Conservation (phyloP, 1,284 basidiomycete species). For the Gastroboletus turbinatus region DNA sequence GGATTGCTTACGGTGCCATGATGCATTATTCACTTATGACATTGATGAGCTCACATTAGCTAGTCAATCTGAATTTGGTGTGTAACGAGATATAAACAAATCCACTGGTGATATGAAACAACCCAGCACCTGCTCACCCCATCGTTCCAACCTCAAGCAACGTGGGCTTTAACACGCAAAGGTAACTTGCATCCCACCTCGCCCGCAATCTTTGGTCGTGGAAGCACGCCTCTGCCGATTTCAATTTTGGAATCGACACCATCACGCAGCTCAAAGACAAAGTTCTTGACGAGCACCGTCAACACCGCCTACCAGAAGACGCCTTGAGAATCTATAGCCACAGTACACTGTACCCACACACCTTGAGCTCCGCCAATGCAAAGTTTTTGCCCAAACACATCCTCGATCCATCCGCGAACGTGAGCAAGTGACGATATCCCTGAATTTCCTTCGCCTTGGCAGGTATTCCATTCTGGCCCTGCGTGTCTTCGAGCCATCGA, state of each 20-base stretch:
- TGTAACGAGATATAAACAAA: too few species aligned
- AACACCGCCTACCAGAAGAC: slow-evolving; percentile 4
- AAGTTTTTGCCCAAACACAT: slow-evolving; percentile 43
- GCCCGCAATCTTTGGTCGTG: background rate
- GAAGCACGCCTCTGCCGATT: background rate
- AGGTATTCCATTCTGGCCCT: slow-evolving; percentile 7
- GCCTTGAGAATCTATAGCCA: background rate
- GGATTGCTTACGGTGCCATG: too few species aligned
- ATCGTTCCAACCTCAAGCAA: background rate
- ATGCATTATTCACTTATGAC: too few species aligned
- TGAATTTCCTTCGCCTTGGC: slow-evolving; percentile 37
- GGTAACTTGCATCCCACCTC: background rate
- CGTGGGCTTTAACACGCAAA: background rate
- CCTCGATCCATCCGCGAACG: slow-evolving; percentile 42
- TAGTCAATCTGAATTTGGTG: too few species aligned
- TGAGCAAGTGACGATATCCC: slow-evolving; percentile 42
- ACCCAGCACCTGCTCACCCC: too few species aligned
- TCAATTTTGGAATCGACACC: slow-evolving; percentile 1
- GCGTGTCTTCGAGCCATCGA: slow-evolving; percentile 35
- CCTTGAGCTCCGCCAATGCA: slow-evolving; percentile 49
- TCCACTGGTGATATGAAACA: too few species aligned
- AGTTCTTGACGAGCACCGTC: slow-evolving; percentile 11
- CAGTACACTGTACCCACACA: slow-evolving; percentile 8
- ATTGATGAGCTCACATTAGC: too few species aligned
- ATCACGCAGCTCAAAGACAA: slow-evolving; percentile 19